Evolutionary conservation across 768 basidiomycete genomes (phyloP).

Genomic region (Boletus barrowsii): DNA sequence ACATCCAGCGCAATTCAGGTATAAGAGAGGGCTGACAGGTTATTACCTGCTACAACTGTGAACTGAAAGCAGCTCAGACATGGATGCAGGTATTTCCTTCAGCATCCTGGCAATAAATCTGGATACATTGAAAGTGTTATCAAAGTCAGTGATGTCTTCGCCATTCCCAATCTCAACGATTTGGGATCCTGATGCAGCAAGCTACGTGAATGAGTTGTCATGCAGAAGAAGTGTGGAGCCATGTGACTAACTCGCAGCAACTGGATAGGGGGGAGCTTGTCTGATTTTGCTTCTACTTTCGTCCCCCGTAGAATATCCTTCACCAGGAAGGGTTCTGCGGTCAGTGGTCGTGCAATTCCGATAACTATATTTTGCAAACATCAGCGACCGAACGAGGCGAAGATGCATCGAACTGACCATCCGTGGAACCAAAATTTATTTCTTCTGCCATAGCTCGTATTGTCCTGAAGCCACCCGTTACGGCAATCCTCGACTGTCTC

Average conservation of each 20-base stretch:
- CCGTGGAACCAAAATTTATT: conserved; percentile 21
- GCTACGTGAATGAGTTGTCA: conserved; percentile 13
- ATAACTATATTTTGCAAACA: conserved; percentile 16
- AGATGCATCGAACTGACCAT: conserved; percentile 19
- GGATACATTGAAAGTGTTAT: conserved; percentile 30
- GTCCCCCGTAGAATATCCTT: conserved; percentile 27
- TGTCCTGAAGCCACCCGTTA: conserved; percentile 33
- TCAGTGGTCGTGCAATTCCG: conserved; percentile 29
- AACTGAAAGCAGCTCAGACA: conserved; percentile 29
- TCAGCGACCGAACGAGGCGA: background rate
- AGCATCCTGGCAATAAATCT: conserved; percentile 31
- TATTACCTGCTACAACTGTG: background rate
- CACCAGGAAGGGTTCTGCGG: conserved; percentile 30
- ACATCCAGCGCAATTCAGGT: background rate
- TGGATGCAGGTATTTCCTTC: conserved; percentile 29
- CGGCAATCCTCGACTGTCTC: conserved; percentile 22
- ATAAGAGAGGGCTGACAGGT: background rate
- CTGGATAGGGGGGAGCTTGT: conserved; percentile 38
- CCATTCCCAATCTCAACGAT: conserved; percentile 36
- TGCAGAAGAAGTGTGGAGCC: background rate
- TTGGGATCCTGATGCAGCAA: conserved; percentile 29
- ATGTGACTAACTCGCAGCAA: conserved; percentile 24
- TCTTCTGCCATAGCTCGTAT: conserved; percentile 28
- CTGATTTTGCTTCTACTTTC: conserved; percentile 22
- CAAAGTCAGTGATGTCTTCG: conserved; percentile 32